Evolutionary conservation across 768 basidiomycete species (phyloP).

Genomic region (Imleria badia): DNA sequence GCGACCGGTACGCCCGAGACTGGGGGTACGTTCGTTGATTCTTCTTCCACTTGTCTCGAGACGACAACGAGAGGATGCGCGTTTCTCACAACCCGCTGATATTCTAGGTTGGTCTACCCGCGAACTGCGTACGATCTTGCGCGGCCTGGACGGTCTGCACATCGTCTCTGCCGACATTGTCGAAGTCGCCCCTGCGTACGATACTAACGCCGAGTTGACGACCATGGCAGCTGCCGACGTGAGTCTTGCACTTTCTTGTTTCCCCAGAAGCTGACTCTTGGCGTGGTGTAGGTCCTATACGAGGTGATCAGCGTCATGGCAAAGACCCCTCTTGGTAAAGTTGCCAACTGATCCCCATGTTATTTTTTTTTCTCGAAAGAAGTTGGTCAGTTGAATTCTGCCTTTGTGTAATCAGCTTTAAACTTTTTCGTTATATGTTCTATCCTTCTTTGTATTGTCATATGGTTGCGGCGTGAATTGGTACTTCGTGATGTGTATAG

Average conservation of each 20-base stretch:
- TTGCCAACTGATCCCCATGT: slow-evolving; percentile 20
- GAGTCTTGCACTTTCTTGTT: slow-evolving; percentile 21
- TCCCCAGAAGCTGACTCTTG: not conserved
- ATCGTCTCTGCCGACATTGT: slow-evolving; percentile 84
- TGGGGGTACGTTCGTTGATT: slow-evolving; percentile 45
- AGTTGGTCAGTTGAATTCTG: not conserved
- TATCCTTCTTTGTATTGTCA: too few relatives aligned
- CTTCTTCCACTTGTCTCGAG: not conserved
- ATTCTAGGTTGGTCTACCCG: slow-evolving; percentile 66
- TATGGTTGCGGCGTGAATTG: too few relatives aligned
- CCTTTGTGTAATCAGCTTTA: not conserved
- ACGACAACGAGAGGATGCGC: too few relatives aligned
- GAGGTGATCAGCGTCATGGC: slow-evolving; percentile 79
- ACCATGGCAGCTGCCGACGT: slow-evolving; percentile 64
- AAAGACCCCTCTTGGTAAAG: slow-evolving; percentile 73
- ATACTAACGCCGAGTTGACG: slow-evolving; percentile 62
- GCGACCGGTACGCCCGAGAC: slow-evolving; percentile 86
- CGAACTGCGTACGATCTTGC: slow-evolving; percentile 72
- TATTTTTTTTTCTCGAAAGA: not conserved
- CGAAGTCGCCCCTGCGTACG: slow-evolving; percentile 83
- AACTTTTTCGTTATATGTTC: not conserved
- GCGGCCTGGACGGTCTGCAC: slow-evolving; percentile 71
- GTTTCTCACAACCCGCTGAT: not conserved
- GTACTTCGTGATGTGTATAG: too few relatives aligned
- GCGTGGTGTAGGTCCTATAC: slow-evolving; percentile 55